Evolutionary conservation across 768 basidiomycete genomes (phyloP), one percentile per base, ranked within the genome.

Genomic region (Kwoniella pini): DNA sequence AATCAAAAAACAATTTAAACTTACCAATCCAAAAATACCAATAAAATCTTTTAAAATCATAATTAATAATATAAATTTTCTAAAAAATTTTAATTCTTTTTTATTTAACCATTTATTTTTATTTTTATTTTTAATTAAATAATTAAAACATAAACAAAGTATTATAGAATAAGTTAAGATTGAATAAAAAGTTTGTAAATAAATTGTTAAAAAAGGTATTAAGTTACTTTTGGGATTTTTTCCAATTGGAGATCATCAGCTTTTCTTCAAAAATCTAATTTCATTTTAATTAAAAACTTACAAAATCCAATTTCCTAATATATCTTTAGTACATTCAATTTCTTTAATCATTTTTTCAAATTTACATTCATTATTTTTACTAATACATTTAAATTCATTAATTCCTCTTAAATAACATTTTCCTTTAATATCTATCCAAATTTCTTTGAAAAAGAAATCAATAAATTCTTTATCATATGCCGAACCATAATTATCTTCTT

Each of bases 1-100:
- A 42, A 19, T 4, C 4, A 51, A 13, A 33, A 28, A 54, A 40
- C 27, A 13, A 9, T 4, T 13, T 17, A n/a, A n/a, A 55, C 54
- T 55, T n/a, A 55, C 54, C 3, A 45, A 26, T 12, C 45, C 31
- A 21, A 38, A 49, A 3, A 49, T 19, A 5, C 46, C 57, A 10
- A 48, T 17, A 13, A 49, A 58, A 26, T 48, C 45, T 36, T 31
- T 36, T 3, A 58, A 36, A 0, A 58, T 21, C 57, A 58, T 42
- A 17, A 50, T 11, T 13, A 40, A 13, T 38, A 50, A n/a, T 7
- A 19, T 58, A 11, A 36, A 58, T 26, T 46, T 36, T 27, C 57
- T 50, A 2, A 58, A 24, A 1, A 13, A 12, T 5, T 15, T 49
- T 22, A 42, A 39, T 42, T 58, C 57, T 9, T 19, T 13, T 9